phyloP scores from a whole-genome alignment of 148 eudicot genomes.

The Agrostemma githago region DNA sequence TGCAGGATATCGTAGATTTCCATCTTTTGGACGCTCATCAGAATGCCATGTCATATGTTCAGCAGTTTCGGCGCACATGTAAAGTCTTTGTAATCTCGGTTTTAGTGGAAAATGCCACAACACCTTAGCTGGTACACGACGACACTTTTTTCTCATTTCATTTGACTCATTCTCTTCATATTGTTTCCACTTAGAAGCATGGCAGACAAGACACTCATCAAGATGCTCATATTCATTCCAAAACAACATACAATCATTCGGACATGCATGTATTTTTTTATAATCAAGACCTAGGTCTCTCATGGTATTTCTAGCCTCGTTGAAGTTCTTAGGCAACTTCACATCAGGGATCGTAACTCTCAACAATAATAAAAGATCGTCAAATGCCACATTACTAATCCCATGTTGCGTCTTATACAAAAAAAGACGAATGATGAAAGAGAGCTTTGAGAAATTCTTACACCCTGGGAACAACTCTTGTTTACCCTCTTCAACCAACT shows the following conservation, averaged over 20 bases:
- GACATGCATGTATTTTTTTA: background rate
- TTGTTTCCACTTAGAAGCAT: no score
- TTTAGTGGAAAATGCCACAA: no score
- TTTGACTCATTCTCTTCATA: no score
- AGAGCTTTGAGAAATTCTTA: background rate
- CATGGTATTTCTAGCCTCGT: background rate
- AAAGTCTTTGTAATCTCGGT: no score
- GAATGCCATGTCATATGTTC: no score
- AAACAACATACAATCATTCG: background rate
- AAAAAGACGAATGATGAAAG: background rate
- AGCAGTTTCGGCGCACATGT: no score
- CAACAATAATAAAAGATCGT: background rate
- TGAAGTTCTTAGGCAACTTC: background rate
- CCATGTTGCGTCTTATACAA: background rate
- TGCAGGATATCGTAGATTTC: no score
- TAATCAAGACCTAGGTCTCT: slow-evolving; percentile 2
- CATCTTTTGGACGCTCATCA: no score
- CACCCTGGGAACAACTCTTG: slow-evolving; percentile 4
- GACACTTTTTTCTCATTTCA: no score
- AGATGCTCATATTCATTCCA: slow-evolving; percentile 2
- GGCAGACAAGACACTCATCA: no score
- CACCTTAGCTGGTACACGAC: no score
- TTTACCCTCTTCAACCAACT: background rate
- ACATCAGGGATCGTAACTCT: background rate
- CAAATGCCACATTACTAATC: background rate